These are phyloP conservation scores for Polychaeton citri DNA, from an alignment of 2,329 filamentous ascomycete genomes.

Conservation along the genomic window DNA sequence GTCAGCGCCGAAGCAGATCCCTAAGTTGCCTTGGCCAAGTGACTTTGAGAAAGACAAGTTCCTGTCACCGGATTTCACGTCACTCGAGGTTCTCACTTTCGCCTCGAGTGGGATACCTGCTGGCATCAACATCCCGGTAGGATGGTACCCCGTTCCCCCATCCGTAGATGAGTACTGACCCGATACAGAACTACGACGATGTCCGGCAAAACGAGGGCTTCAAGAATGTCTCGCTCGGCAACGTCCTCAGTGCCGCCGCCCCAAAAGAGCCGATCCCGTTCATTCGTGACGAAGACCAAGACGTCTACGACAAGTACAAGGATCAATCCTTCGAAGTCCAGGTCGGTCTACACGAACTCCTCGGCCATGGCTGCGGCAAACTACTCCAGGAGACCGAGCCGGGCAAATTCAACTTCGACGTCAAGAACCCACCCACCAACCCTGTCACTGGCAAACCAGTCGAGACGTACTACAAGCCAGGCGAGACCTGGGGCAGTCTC, in stretches of 20 bases:
- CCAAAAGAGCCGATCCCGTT: constrained; percentile 89
- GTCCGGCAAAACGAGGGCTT: constrained; percentile 75
- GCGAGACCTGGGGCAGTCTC: constrained; percentile 87
- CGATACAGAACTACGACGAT: constrained; percentile 52
- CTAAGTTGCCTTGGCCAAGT: constrained; percentile 72
- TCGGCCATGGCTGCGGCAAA: constrained; percentile 85
- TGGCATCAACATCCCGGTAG: constrained; percentile 20
- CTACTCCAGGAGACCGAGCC: constrained; percentile 77
- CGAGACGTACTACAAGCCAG: constrained; percentile 81
- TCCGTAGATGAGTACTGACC: background rate
- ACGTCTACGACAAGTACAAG: constrained; percentile 67
- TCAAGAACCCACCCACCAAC: constrained; percentile 64
- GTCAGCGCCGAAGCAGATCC: constrained; percentile 70
- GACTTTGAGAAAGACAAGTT: constrained; percentile 97
- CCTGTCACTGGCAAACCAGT: constrained; percentile 68
- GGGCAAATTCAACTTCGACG: constrained; percentile 79
- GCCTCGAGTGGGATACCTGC: constrained; percentile 49
- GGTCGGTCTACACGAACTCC: constrained; percentile 83
- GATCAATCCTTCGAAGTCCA: constrained; percentile 89
- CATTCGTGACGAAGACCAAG: constrained; percentile 64
- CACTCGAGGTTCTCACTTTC: constrained; percentile 80
- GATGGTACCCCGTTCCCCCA: background rate
- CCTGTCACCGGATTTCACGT: constrained; percentile 88
- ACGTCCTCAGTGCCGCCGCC: constrained; percentile 81
- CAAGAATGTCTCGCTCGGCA: constrained; percentile 89